Percentiles rank a stretch among this genome's conserved stretches.
These are phyloP conservation scores for Thraustochytrium striatum DNA, from an alignment of 352 stramenopile species.

Conservation along the genomic window DNA sequence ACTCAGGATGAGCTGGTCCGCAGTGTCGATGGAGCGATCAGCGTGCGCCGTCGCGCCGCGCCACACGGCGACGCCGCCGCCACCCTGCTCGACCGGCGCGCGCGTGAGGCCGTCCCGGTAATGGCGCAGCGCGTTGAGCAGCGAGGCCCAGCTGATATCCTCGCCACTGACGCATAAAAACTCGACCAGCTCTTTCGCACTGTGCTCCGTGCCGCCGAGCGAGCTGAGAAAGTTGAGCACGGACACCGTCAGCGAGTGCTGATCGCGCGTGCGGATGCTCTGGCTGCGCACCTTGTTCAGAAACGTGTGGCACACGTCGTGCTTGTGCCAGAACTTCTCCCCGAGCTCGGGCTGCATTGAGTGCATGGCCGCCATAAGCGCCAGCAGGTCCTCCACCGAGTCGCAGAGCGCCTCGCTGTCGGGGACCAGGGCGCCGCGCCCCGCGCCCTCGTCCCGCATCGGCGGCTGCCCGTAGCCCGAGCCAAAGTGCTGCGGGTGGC, in stretches of 20 bases:
- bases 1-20: slow-evolving; percentile 27
- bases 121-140: not conserved
- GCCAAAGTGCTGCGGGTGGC: not conserved
- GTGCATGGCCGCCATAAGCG: not conserved
- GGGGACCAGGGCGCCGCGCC: not conserved
- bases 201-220: not conserved
- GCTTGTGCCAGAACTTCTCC: not conserved
- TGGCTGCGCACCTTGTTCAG: not conserved
- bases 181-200: too few species aligned
- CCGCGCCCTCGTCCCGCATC: not conserved
- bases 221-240: slow-evolving; percentile 19
- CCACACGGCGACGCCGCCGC: too few species aligned
- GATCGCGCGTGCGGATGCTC: slow-evolving; percentile 20
- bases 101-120: too few species aligned
- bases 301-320: not conserved
- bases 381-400: slow-evolving; percentile 32
- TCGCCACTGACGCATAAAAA: not conserved
- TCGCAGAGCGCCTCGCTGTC: slow-evolving; percentile 14
- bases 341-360: not conserved
- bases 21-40: too few species aligned
- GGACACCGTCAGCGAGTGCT: slow-evolving; percentile 4
- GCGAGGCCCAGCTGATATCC: not conserved
- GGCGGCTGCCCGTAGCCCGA: not conserved
- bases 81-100: too few species aligned
- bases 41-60: too few species aligned